Conservation (phyloP, 768 basidiomycete species). For the Termitomyces sp. region DNA sequence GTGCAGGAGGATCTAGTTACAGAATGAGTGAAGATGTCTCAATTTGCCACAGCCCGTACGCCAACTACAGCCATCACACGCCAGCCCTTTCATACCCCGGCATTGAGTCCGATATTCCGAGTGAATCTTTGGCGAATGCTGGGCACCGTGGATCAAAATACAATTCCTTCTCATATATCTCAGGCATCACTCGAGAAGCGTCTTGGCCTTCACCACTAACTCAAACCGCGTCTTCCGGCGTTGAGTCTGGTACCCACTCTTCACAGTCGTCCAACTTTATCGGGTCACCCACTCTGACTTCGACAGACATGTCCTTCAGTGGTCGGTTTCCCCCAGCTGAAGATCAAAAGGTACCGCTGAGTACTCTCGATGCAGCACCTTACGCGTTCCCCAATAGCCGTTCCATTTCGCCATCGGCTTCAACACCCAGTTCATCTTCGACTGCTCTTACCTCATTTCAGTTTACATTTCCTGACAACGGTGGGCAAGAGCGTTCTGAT, state of each 20-base stretch:
- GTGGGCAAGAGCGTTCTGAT: slow-evolving; percentile 55
- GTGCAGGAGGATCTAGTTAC: slow-evolving; percentile 41
- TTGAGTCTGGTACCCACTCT: slow-evolving; percentile 40
- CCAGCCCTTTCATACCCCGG: slow-evolving; percentile 39
- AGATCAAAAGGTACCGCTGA: slow-evolving; percentile 54
- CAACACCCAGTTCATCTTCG: slow-evolving; percentile 56
- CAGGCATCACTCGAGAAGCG: slow-evolving; percentile 32
- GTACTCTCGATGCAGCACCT: slow-evolving; percentile 48
- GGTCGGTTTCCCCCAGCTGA: slow-evolving; percentile 33
- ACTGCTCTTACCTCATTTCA: slow-evolving; percentile 66
- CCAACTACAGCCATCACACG: slow-evolving; percentile 44
- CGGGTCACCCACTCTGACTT: slow-evolving; percentile 55
- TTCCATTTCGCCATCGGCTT: slow-evolving; percentile 67
- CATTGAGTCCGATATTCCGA: slow-evolving; percentile 24
- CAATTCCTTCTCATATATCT: slow-evolving; percentile 44
- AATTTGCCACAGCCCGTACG: slow-evolving; percentile 43
- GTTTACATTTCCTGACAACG: slow-evolving; percentile 59
- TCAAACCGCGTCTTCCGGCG: slow-evolving; percentile 34
- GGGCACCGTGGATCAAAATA: slow-evolving; percentile 51
- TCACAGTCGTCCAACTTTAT: slow-evolving; percentile 51
- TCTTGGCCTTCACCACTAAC: slow-evolving; percentile 36
- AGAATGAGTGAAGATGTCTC: slow-evolving; percentile 45
- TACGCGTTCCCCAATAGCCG: slow-evolving; percentile 67
- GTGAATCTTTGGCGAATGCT: slow-evolving; percentile 27
- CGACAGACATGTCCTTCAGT: slow-evolving; percentile 31